Evolutionary conservation across 1,139 yeast species (phyloP), one percentile per base, ranked within the genome.

Genomic region (Suhomyces maxii): DNA sequence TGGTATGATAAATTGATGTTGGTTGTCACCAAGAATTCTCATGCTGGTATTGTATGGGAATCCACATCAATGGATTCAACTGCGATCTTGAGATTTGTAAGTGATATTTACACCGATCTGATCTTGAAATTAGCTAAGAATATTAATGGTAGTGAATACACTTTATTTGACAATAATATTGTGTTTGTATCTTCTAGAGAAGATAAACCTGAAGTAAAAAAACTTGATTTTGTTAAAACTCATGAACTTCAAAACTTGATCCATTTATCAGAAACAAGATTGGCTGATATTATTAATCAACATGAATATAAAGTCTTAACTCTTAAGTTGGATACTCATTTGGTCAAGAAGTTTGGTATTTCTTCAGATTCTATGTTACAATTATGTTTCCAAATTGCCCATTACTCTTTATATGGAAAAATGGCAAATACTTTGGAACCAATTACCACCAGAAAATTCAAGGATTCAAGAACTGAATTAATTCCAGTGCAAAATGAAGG

Each of bases 61-160:
- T 83, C 88, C 2, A 80, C 86, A 36, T 79, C 86, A n/a, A 84
- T 86, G 77, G 93, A 86, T 63, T 86, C 89, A 41, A 86, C 91
- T 2, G 83, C 87, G 0, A 87, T 85, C 11, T 67, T 86, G 52
- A 69, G 95, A 48, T 86, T 84, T 56, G 81, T 86, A 35, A 80
- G 89, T 55, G 95, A 86, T 58, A 81, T 83, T 33, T 86, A 83
- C 60, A 84, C 93, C 0, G 95, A 86, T 58, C 82, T 86, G 39
- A 82, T 86, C 18, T 67, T 86, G 49, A 79, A 89, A 61, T 70
- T 86, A 49, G 91, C 91, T 6, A 77, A 83, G 55, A 82, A 82
- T 54, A 84, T 84, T 55, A 84, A 85, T 61, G 89, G 87, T 6
- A 70, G 79, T n/a, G 86, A 83, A 54, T 84, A 84, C 56, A 82